Base-by-base conservation (phyloP, 192 early-diverging fungal species). In the Coemansia guatemalensis region DNA sequence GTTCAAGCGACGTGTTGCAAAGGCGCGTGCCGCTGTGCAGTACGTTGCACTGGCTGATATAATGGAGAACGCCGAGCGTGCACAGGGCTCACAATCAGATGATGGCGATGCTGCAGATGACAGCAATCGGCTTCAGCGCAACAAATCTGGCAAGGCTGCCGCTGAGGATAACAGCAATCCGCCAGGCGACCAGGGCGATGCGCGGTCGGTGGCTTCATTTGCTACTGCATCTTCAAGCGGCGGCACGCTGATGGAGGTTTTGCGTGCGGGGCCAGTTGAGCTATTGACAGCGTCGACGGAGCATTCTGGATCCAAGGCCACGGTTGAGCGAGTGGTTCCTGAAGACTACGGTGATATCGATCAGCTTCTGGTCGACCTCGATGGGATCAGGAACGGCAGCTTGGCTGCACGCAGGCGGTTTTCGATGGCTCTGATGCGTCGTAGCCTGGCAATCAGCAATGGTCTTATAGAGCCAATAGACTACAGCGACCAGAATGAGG, bases 261-360 rank as follows among this genome's bases (percentile, higher is more conserved):
- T 78, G 60, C 70, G 75, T 14, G n/a, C 49, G 2, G 75, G 71
- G 14, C 70, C 67, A 2, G 75, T 78, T 4, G 70, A 73, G 50
- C 67, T 78, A 44, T 30, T 66, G 51, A 73, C 75, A 14, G 75
- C 75, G 20, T 78, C 75, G 14, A 64, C 75, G 1, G 75, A 78
- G 44, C 59, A 68, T 53, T 78, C 75, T 29, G 75, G 75, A 20
- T 78, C 75, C 44, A 78, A 78, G 60, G 75, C 75, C 0, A 60
- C 65, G 14, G 56, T 78, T 12, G 70, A 69, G 8, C 54, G 67
- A 35, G 63, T 78, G 8, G 63, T 66, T 1, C 75, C 70, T 20
- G 75, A 78, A 17, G 75, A 78, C 64, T 78, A 78, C 27, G 71
- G 75, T 41, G 75, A 78, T 47, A 44, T 78, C 22, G 75, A 78